Evolutionary conservation across 2,329 filamentous ascomycete genomes (phyloP), one percentile per base, ranked within the genome.

Genomic region (Sporothrix dimorphospora): DNA sequence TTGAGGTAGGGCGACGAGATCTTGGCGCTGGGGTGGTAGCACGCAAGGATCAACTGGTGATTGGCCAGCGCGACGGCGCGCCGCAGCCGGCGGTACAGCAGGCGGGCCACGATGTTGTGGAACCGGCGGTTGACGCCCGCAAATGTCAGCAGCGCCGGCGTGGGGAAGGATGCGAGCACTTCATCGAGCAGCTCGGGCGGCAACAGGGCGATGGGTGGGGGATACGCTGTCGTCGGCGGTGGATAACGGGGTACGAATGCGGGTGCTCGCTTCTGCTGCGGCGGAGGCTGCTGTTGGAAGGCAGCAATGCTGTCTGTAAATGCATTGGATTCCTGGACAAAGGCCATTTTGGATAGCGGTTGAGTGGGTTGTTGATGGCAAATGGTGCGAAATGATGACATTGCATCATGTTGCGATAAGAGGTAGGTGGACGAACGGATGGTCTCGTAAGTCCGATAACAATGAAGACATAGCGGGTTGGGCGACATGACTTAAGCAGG

Each of bases 21-120:
- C 79, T 90, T 91, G 30, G 87, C 89, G 74, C 85, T 88, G 0
- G 92, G 93, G 75, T 92, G 92, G 78, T 92, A 94, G 79, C 91
- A 93, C 81, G 95, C 92, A 55, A 97, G 87, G 49, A 94, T 88
- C 51, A 96, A 81, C 70, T 90, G 87, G 77, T 93, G 88, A 49
- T 89, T 86, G 49, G 86, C 81, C 8, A 91, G 81, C 3, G 86
- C 81, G 4, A 89, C 85, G 24, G 89, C 88, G 24, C 85, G 74
- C 38, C 73, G 72, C 71, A 81, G 75, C 55, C 80, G 80, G 70
- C 76, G 75, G 72, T 78, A 76, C 63, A 81, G 72, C 47, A 80
- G 73, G 66, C 76, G 76, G 2, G 79, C 71, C 24, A 78, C 75
- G 6, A 77, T 69, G 16, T 76, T 75, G 74, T 78, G 75, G 75